A percentile compares a stretch with the other conserved stretches of the same genome.
These are phyloP conservation scores for Gomphus bonarii DNA, from an alignment of 1,284 basidiomycete species.

Conservation along the genomic window DNA sequence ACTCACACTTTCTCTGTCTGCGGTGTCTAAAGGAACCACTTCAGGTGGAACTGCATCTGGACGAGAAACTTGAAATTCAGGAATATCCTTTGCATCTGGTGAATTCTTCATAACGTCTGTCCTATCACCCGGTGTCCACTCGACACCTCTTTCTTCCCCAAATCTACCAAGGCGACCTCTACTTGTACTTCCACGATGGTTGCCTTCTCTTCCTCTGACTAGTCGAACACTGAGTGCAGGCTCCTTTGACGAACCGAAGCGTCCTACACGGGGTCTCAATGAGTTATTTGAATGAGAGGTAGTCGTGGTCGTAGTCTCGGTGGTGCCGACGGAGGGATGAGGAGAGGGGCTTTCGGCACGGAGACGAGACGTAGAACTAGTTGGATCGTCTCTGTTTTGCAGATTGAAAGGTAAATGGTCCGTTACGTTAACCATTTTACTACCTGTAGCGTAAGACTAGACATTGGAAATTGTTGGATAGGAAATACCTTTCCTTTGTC, in stretches of 20 bases:
- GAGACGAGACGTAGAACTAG: slow-evolving; percentile 26
- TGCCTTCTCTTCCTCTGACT: slow-evolving; percentile 3
- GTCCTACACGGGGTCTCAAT: neutral
- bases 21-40: slow-evolving; percentile 1
- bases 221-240: slow-evolving; percentile 8
- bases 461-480: neutral
- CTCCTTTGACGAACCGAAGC: slow-evolving; percentile 1
- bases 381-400: slow-evolving; percentile 35
- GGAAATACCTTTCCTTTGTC: slow-evolving; percentile 44
- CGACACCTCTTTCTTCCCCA: slow-evolving; percentile 8
- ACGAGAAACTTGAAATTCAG: neutral
- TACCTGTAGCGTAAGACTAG: slow-evolving; percentile 17
- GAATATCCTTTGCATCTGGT: neutral
- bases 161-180: slow-evolving; percentile 9
- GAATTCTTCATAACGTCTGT: neutral
- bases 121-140: neutral
- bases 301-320: slow-evolving; percentile 2
- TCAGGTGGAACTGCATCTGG: neutral
- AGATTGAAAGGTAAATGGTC: slow-evolving; percentile 57
- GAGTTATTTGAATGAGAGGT: slow-evolving; percentile 6
- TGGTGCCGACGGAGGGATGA: slow-evolving; percentile 16
- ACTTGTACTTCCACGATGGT: neutral
- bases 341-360: slow-evolving; percentile 21
- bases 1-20: slow-evolving; percentile 4
- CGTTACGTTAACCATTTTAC: slow-evolving; percentile 65